Base-by-base conservation (phyloP, 2,329 filamentous ascomycete species). In the Phialophora tarda region DNA sequence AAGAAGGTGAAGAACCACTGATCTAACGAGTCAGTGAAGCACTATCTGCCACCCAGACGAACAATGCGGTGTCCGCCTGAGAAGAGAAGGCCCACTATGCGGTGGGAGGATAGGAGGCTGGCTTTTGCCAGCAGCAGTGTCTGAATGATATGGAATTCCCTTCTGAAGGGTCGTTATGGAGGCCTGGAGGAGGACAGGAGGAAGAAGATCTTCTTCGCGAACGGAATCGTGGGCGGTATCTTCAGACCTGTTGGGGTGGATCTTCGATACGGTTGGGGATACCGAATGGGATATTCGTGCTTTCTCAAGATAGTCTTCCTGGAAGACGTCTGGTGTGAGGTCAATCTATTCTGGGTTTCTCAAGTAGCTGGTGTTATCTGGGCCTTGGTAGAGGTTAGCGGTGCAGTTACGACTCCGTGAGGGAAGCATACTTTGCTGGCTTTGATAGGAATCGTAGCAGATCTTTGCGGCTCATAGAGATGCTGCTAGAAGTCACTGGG, bases 11-110 rank as follows among this genome's bases (percentile, higher is more conserved):
- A 48, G 54, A 63, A 63, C 67, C 70, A 72, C 71, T 71, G 67
- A 67, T 69, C 72, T 72, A 75, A 75, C 84, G 84, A 87, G 86
- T 71, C 69, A 72, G 85, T 89, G 90, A 91, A 95, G 92, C 93
- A 91, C 92, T 93, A 91, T 92, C 93, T 96, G 89, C 91, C 88
- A 86, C 92, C 88, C 92, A 96, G 92, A 94, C 91, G 92, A 93
- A 93, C 90, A 87, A 90, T 92, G 90, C 88, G 88, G 89, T 85
- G 91, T 91, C 85, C 91, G 92, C 86, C 88, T 91, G 91, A 93
- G 91, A 84, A 93, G 91, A 95, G 92, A 93, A 95, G 92, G 91
- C 92, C 92, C 92, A 95, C 90, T 86, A 85, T 86, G 57, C 81
- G 83, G 85, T 83, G 81, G 79, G 80, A 74, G 80, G 75, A 74